Evolutionary conservation across 805 yeast genomes (phyloP).

Genomic region (Monosporozyma solicola): DNA sequence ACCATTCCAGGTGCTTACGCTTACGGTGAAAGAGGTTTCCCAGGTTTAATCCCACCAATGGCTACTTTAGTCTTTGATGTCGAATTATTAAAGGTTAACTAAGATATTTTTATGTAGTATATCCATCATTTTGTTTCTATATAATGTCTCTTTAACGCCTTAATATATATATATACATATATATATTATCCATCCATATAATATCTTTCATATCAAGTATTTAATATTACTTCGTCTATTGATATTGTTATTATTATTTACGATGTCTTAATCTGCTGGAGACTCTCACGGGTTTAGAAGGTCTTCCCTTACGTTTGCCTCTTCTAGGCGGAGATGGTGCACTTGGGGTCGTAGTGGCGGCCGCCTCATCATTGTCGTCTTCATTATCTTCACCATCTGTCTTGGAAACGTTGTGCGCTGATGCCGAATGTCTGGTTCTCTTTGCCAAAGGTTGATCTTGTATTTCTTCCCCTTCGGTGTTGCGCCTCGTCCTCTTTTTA

Average conservation of each 20-base stretch:
- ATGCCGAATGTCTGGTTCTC: slow-evolving; percentile 18
- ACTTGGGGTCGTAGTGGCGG: not conserved
- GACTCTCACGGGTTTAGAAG: slow-evolving; percentile 14
- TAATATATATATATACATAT: not conserved
- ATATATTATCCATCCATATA: not conserved
- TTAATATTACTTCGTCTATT: not conserved
- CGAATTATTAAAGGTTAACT: slow-evolving; percentile 48
- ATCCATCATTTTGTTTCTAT: not conserved
- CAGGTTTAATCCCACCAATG: slow-evolving; percentile 93
- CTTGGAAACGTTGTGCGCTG: slow-evolving; percentile 3
- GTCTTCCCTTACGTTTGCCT: slow-evolving; percentile 1
- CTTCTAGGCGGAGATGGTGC: not conserved
- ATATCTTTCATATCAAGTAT: not conserved
- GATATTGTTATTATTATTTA: slow-evolving; percentile 9
- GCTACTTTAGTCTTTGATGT: slow-evolving; percentile 87
- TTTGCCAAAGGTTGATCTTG: slow-evolving; percentile 15
- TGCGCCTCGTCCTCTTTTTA: slow-evolving; percentile 1
- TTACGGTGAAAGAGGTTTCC: slow-evolving; percentile 92
- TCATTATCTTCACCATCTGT: not conserved
- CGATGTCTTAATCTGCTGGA: slow-evolving; percentile 26
- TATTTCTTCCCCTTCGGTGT: not conserved
- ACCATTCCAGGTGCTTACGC: slow-evolving; percentile 92
- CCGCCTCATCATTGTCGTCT: not conserved
- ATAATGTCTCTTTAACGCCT: not conserved
- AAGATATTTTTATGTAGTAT: slow-evolving; percentile 5